Evolutionary conservation across 441 rosid species (phyloP).

Genomic region (Erodium texanum): DNA sequence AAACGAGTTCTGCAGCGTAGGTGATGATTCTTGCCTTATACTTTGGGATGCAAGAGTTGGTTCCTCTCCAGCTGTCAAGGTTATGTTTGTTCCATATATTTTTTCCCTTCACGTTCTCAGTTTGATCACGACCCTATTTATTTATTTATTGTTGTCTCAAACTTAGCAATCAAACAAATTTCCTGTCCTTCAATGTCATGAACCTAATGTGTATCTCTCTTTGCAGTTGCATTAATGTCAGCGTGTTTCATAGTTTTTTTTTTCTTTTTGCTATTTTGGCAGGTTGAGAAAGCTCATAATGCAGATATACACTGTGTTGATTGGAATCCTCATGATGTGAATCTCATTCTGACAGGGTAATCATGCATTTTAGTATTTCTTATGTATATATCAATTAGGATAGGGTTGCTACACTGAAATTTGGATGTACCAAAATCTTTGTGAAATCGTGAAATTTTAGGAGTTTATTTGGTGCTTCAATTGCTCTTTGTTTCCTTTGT

Average conservation of each 20-base stretch:
- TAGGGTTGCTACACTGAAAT: not conserved
- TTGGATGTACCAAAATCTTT: not conserved
- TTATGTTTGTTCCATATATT: slow-evolving; percentile 14
- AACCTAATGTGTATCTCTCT: not conserved
- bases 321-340: slow-evolving; percentile 86
- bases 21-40: slow-evolving; percentile 98
- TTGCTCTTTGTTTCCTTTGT: not conserved
- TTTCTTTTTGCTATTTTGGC: slow-evolving; percentile 16
- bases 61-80: slow-evolving; percentile 69
- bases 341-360: slow-evolving; percentile 89
- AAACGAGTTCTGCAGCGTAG: slow-evolving; percentile 96
- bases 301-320: slow-evolving; percentile 98
- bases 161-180: not conserved
- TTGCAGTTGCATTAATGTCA: not conserved
- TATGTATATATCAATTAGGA: not conserved
- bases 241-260: not conserved
- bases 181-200: not conserved
- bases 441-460: too few species aligned
- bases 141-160: not conserved
- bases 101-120: not conserved
- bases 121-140: not conserved
- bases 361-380: slow-evolving; percentile 12
- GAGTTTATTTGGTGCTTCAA: not conserved
- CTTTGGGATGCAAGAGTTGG: slow-evolving; percentile 98
- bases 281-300: slow-evolving; percentile 95